phyloP scores from a whole-genome alignment of 2,329 filamentous ascomycete species.

The Metarhizium guizhouense region DNA sequence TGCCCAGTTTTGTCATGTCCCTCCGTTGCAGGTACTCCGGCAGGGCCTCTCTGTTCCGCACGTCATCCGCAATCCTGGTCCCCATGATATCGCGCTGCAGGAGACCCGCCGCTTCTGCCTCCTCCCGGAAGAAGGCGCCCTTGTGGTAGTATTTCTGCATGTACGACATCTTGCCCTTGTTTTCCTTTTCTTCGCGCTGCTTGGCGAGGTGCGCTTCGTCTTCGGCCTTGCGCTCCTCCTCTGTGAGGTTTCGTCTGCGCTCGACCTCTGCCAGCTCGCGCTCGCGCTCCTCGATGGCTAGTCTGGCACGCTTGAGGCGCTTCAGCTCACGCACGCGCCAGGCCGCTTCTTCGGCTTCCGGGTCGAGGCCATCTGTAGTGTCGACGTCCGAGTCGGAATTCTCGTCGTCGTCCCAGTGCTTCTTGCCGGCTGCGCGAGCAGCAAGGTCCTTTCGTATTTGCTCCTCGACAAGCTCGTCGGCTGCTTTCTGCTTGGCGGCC shows the following conservation, averaged over 20 bases:
- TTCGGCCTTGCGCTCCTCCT: conserved; percentile 77
- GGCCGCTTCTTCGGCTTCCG: conserved; percentile 78
- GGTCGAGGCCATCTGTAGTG: conserved; percentile 79
- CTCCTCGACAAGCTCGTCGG: conserved; percentile 76
- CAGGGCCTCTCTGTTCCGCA: conserved; percentile 70
- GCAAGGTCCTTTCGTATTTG: conserved; percentile 77
- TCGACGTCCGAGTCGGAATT: conserved; percentile 68
- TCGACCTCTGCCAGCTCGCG: conserved; percentile 83
- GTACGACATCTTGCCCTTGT: conserved; percentile 72
- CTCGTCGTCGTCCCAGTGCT: conserved; percentile 79
- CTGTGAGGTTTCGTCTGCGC: conserved; percentile 74
- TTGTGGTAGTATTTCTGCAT: conserved; percentile 98
- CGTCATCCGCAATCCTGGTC: conserved; percentile 71
- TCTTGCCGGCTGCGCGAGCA: conserved; percentile 65
- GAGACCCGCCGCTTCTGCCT: conserved; percentile 65
- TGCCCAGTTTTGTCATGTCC: conserved; percentile 88
- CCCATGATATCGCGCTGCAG: conserved; percentile 82
- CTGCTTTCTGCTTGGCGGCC: conserved; percentile 57
- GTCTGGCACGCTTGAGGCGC: conserved; percentile 78
- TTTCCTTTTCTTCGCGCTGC: conserved; percentile 72
- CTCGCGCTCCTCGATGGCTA: conserved; percentile 76
- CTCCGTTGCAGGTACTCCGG: conserved; percentile 88
- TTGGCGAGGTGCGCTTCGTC: conserved; percentile 68
- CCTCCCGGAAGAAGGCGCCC: conserved; percentile 88
- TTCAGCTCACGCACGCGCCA: conserved; percentile 92